Evolutionary conservation across 176 grass and related monocot genomes (phyloP).

Genomic region (Bolboschoenus planiculmis): DNA sequence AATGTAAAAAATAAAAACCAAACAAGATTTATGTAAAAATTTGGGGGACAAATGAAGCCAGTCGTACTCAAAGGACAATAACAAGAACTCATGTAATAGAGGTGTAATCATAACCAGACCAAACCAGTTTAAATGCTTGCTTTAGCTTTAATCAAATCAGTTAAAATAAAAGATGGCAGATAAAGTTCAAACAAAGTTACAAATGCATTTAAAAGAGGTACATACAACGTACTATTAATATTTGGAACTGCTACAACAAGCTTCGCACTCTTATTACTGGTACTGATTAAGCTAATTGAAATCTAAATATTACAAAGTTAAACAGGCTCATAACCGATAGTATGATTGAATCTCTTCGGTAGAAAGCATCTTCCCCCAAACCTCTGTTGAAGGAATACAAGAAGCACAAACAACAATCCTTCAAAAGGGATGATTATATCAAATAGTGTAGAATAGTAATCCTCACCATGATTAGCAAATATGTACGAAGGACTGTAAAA

Average conservation of each 20-base stretch:
- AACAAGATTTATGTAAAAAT: too few species aligned
- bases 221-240: too few species aligned
- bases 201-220: too few species aligned
- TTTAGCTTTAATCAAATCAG: too few species aligned
- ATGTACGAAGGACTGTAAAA: conserved; percentile 41
- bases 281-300: neutral
- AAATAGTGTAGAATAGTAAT: conserved; percentile 58
- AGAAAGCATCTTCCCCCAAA: conserved; percentile 57
- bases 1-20: too few species aligned
- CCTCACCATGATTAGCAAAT: conserved; percentile 50
- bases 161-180: too few species aligned
- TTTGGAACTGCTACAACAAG: neutral
- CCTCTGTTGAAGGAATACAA: conserved; percentile 63
- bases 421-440: conserved; percentile 72
- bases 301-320: neutral
- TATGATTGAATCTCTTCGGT: neutral
- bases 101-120: too few species aligned
- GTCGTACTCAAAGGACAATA: too few species aligned
- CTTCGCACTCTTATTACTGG: neutral
- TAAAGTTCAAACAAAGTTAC: too few species aligned
- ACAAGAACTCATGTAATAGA: too few species aligned
- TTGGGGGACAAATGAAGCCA: too few species aligned
- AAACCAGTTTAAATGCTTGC: too few species aligned
- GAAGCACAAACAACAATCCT: conserved; percentile 30
- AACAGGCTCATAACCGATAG: neutral